Percentiles rank a stretch among this genome's conserved stretches.
Conservation (phyloP, 805 yeast species). For the Debaryomyces castellii region DNA sequence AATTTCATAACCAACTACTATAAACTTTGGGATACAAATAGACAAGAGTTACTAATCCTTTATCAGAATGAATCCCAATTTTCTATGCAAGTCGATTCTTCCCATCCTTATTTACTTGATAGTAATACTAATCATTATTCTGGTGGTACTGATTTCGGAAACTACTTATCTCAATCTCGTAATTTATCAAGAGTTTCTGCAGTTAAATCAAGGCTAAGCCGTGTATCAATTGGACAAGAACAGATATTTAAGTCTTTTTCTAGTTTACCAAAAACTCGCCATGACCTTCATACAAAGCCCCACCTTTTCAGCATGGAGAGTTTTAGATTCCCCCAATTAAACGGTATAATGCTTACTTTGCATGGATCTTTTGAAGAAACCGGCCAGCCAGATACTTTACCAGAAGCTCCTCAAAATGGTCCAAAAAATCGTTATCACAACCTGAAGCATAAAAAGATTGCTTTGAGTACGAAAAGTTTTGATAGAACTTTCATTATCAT, state of each 20-base stretch:
- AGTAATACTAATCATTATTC: conserved; percentile 9
- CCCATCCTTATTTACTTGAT: conserved; percentile 52
- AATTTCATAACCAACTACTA: conserved; percentile 74
- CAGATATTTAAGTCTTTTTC: conserved; percentile 60
- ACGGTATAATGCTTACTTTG: conserved; percentile 72
- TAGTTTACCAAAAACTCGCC: conserved; percentile 76
- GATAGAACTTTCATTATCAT: conserved; percentile 84
- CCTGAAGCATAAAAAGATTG: conserved; percentile 27
- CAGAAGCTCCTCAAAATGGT: conserved; percentile 7
- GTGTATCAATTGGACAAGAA: conserved; percentile 69
- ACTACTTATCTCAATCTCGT: conserved; percentile 72
- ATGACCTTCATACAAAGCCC: conserved; percentile 63
- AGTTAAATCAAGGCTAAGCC: conserved; percentile 52
- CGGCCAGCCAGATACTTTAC: conserved; percentile 48
- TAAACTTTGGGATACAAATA: conserved; percentile 77
- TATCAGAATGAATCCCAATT: conserved; percentile 86
- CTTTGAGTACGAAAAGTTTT: conserved; percentile 67
- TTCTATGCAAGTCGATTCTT: conserved; percentile 72
- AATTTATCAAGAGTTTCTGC: conserved; percentile 66
- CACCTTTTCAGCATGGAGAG: conserved; percentile 74
- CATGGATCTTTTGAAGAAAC: conserved; percentile 86
- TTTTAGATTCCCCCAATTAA: conserved; percentile 65
- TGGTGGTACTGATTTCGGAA: conserved; percentile 46
- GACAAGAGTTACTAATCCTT: conserved; percentile 65
- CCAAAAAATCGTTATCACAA: conserved; percentile 16